These are phyloP conservation scores for Fusarium concolor DNA, from an alignment of 2,329 filamentous ascomycete genomes.

Conservation along the genomic window DNA sequence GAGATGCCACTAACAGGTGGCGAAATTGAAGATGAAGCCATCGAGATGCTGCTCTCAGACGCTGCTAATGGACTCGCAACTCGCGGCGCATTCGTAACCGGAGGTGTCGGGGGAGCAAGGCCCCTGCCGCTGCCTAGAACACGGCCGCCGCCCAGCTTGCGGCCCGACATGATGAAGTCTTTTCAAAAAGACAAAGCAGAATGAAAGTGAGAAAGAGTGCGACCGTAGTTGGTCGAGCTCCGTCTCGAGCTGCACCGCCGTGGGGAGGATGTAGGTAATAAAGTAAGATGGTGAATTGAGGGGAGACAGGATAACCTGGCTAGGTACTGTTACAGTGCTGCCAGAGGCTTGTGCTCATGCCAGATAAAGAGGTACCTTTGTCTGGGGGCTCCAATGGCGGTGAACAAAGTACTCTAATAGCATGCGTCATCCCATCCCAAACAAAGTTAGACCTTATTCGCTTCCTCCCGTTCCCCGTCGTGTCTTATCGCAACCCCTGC, in stretches of 20 bases:
- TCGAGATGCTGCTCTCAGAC: constrained; percentile 79
- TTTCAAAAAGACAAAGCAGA: not conserved
- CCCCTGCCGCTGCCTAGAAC: constrained; percentile 88
- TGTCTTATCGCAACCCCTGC: constrained; percentile 37
- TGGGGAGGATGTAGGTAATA: constrained; percentile 21
- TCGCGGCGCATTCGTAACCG: constrained; percentile 56
- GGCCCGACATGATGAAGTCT: constrained; percentile 73
- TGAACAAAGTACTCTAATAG: constrained; percentile 23
- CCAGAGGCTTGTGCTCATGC: constrained; percentile 13
- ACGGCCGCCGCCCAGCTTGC: constrained; percentile 91
- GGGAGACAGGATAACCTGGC: constrained; percentile 21
- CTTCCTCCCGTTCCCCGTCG: constrained; percentile 39
- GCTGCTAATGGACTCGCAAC: constrained; percentile 63
- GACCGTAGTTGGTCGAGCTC: constrained; percentile 51
- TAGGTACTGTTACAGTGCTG: not conserved
- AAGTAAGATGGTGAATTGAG: constrained; percentile 36
- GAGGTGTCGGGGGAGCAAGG: constrained; percentile 72
- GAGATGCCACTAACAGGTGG: constrained; percentile 69
- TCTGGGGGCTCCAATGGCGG: not conserved
- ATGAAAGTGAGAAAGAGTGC: constrained; percentile 39
- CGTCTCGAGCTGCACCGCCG: constrained; percentile 49
- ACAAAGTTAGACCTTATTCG: constrained; percentile 27
- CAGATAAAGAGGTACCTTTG: constrained; percentile 33
- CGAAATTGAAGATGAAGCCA: constrained; percentile 78
- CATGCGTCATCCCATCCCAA: constrained; percentile 18